A percentile compares a stretch with the other conserved stretches of the same genome.
These are phyloP conservation scores for Lactifluus subvellereus DNA, from an alignment of 768 basidiomycete species.

Conservation along the genomic window DNA sequence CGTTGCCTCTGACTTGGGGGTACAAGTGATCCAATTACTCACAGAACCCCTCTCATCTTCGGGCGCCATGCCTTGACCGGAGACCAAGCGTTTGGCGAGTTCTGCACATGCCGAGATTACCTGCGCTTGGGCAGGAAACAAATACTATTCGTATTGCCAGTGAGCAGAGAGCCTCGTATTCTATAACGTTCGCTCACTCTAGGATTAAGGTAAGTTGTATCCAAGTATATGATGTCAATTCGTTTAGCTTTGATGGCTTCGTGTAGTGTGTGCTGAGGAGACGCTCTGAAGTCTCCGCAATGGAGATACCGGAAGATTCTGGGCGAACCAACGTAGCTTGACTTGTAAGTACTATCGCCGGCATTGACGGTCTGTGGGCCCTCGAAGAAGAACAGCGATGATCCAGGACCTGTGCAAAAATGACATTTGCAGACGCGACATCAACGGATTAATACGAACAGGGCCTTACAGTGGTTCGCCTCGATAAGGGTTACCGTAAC, in stretches of 20 bases:
- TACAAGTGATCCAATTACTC: conserved; percentile 45
- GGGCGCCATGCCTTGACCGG: conserved; percentile 33
- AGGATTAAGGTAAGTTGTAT: conserved; percentile 93
- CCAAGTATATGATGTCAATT: conserved; percentile 86
- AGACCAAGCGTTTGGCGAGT: conserved; percentile 55
- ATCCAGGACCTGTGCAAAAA: conserved; percentile 59
- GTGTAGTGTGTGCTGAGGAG: conserved; percentile 81
- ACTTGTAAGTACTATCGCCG: conserved; percentile 75
- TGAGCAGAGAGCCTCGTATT: not conserved
- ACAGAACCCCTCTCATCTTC: conserved; percentile 35
- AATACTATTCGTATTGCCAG: conserved; percentile 50
- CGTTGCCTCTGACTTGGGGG: conserved; percentile 30
- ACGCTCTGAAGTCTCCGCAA: conserved; percentile 91
- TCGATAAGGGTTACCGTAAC: conserved; percentile 92
- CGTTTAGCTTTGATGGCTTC: conserved; percentile 74
- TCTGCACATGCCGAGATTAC: conserved; percentile 92
- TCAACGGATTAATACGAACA: not conserved
- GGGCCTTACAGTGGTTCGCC: conserved; percentile 82
- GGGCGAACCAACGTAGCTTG: conserved; percentile 61
- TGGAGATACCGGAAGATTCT: conserved; percentile 84
- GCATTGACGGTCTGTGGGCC: conserved; percentile 85
- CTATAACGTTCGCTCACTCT: conserved; percentile 38
- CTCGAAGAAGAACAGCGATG: conserved; percentile 90
- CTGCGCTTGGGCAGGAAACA: conserved; percentile 91
- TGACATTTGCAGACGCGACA: not conserved